Evolutionary conservation across 1,284 basidiomycete genomes (phyloP).

Genomic region (Takashimella koratensis): DNA sequence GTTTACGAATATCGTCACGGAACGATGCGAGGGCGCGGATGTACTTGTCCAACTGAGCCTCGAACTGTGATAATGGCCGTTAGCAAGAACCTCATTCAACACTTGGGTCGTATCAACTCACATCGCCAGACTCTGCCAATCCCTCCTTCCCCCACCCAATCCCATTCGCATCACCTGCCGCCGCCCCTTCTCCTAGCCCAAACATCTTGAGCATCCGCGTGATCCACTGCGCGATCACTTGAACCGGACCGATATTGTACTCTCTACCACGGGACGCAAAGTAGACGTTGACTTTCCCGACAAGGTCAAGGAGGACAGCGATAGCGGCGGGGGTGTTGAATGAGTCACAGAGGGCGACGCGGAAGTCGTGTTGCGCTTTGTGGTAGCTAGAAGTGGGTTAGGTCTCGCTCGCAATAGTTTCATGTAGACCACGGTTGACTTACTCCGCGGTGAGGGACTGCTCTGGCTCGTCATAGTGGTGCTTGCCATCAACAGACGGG

Average conservation of each 20-base stretch:
- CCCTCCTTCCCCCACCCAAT: conserved; percentile 54
- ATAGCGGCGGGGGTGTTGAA: conserved; percentile 92
- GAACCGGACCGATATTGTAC: conserved; percentile 66
- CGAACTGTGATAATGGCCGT: conserved; percentile 56
- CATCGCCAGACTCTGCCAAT: conserved; percentile 53
- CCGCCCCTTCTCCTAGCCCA: conserved; percentile 77
- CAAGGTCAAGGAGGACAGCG: conserved; percentile 70
- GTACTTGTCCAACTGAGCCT: conserved; percentile 86
- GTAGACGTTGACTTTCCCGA: conserved; percentile 87
- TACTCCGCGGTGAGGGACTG: conserved; percentile 63
- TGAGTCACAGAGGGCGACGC: conserved; percentile 89
- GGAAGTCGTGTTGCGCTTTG: conserved; percentile 73
- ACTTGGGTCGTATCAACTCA: conserved; percentile 50
- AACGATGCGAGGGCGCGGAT: conserved; percentile 80
- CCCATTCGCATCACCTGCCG: conserved; percentile 22
- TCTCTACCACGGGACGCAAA: conserved; percentile 53
- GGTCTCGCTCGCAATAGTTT: too few species aligned
- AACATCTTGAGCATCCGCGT: conserved; percentile 91
- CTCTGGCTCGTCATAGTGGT: conserved; percentile 59
- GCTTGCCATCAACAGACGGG: conserved; percentile 47
- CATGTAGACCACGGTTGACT: conserved; percentile 25
- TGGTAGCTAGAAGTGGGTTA: conserved; percentile 72
- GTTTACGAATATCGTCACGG: conserved; percentile 79
- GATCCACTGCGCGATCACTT: conserved; percentile 75
- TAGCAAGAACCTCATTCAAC: background rate